Evolutionary conservation across 495 filamentous ascomycete genomes (phyloP).

Genomic region (Terfezia claveryi): DNA sequence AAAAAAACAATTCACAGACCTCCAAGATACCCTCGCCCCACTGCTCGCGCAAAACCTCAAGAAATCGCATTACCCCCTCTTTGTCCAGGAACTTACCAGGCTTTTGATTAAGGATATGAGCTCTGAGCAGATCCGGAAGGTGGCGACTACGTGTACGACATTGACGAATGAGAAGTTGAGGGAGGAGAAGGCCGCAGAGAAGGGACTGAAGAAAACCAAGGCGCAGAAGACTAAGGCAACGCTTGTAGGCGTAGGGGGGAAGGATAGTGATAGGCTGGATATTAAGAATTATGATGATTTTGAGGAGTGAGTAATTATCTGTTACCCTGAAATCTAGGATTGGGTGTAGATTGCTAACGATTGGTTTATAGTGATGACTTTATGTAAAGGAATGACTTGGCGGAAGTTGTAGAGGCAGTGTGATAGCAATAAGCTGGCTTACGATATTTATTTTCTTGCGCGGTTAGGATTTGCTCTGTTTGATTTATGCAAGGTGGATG

Average conservation of each 20-base stretch:
- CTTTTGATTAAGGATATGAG: constrained; percentile 68
- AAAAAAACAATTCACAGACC: constrained; percentile 56
- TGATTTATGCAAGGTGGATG: no score
- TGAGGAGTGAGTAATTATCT: constrained; percentile 28
- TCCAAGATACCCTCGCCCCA: constrained; percentile 54
- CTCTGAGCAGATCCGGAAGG: constrained; percentile 86
- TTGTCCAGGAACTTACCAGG: constrained; percentile 78
- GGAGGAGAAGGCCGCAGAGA: constrained; percentile 88
- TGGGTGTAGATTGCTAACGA: no score
- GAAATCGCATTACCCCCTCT: constrained; percentile 74
- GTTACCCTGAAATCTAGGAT: no score
- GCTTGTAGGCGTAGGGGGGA: constrained; percentile 39
- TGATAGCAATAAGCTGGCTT: no score
- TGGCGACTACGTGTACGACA: constrained; percentile 60
- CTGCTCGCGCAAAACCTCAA: constrained; percentile 50
- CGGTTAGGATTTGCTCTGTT: no score
- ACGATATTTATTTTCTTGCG: no score
- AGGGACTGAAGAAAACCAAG: constrained; percentile 90
- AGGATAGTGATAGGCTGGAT: constrained; percentile 41
- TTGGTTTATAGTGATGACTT: constrained; percentile 34
- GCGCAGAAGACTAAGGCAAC: constrained; percentile 81
- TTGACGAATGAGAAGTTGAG: constrained; percentile 96
- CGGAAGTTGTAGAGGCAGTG: no score
- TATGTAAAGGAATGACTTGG: constrained; percentile 26
- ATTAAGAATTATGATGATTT: constrained; percentile 30